Evolutionary conservation across 306 rosid genomes (phyloP).

Genomic region (Malus fusca): DNA sequence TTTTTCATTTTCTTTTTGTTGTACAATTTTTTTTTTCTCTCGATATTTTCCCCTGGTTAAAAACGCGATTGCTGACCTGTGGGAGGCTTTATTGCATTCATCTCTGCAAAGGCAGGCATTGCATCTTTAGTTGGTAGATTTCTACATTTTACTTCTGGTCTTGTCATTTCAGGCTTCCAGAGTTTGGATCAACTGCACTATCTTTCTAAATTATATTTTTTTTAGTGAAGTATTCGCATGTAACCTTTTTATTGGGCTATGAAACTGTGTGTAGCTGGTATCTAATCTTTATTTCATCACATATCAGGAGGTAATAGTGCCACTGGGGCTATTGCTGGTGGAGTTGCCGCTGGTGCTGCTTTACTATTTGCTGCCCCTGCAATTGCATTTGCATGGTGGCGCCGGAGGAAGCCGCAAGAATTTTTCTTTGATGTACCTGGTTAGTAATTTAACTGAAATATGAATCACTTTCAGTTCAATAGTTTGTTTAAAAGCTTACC

Average conservation of each 20-base stretch:
- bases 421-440: constrained; percentile 99
- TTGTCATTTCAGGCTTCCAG: neutral
- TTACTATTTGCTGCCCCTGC: constrained; percentile 96
- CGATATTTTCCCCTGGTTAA: neutral
- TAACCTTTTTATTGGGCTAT: neutral
- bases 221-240: neutral
- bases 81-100: constrained; percentile 4
- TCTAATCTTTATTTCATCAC: constrained; percentile 10
- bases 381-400: constrained; percentile 99
- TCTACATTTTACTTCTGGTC: neutral
- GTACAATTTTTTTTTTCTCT: neutral
- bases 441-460: constrained; percentile 22
- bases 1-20: neutral
- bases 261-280: neutral
- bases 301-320: constrained; percentile 78
- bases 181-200: neutral
- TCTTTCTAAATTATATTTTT: neutral
- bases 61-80: neutral
- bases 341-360: constrained; percentile 99
- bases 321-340: constrained; percentile 96
- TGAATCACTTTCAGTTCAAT: constrained; percentile 4
- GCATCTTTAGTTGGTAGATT: neutral
- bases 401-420: constrained; percentile 93
- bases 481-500: constrained; percentile 15
- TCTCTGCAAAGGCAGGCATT: neutral